phyloP scores from a whole-genome alignment of 108 stramenopile species.

The Skeletonema tropicum region DNA sequence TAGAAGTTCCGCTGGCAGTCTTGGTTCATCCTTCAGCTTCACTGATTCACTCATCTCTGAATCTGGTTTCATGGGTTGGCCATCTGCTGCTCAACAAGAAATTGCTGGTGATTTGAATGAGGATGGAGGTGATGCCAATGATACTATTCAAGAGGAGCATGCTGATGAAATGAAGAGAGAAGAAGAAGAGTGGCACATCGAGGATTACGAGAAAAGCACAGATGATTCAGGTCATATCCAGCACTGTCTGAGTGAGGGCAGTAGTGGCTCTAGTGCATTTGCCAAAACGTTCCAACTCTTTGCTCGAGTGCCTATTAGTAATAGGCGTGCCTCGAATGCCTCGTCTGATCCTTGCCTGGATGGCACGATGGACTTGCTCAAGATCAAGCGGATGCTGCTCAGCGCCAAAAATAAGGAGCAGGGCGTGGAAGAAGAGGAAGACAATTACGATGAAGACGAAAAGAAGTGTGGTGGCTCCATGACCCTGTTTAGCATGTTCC shows the following conservation, averaged over 20 bases:
- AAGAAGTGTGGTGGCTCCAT: background rate
- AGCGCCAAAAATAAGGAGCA: background rate
- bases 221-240: background rate
- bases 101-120: too few relatives aligned
- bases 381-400: background rate
- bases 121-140: too few relatives aligned
- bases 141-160: too few relatives aligned
- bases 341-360: background rate
- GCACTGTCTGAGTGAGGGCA: too few relatives aligned
- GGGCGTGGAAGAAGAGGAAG: background rate
- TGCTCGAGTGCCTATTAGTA: background rate
- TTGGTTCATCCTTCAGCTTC: too few relatives aligned
- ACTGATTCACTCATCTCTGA: too few relatives aligned
- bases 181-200: background rate
- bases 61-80: background rate
- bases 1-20: too few relatives aligned
- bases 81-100: background rate
- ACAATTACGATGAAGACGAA: too few relatives aligned
- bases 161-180: background rate
- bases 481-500: background rate
- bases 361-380: background rate
- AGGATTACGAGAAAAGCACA: background rate
- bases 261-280: background rate
- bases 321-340: background rate
- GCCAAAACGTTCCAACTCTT: background rate